Conservation (phyloP, 345 rosid species). For the Turritis glabra region DNA sequence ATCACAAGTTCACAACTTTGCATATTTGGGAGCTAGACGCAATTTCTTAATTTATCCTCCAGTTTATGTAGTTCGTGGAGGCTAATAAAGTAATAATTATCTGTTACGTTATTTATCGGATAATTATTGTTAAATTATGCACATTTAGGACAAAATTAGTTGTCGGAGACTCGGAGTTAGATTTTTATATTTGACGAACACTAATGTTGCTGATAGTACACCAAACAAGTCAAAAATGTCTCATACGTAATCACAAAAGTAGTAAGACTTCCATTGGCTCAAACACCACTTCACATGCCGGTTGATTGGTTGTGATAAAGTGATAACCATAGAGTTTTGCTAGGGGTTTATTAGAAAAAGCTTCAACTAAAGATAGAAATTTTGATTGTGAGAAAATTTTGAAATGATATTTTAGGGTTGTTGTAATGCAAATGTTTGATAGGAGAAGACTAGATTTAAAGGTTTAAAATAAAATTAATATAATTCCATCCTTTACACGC, state of each 20-base stretch:
- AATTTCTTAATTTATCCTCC: no score
- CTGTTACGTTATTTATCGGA: no score
- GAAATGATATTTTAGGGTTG: neutral
- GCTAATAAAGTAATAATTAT: no score
- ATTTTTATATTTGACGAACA: no score
- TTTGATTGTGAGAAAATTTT: neutral
- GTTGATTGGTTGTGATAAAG: no score
- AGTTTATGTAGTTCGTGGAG: no score
- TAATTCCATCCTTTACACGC: neutral
- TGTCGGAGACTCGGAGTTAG: neutral
- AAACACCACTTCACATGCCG: neutral
- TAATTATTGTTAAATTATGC: no score
- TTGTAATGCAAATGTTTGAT: neutral
- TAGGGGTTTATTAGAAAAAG: no score
- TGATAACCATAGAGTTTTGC: no score
- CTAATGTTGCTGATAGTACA: no score
- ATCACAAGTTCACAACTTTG: neutral
- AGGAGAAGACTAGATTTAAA: neutral
- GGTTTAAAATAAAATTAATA: neutral
- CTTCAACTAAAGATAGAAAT: neutral
- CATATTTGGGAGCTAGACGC: neutral
- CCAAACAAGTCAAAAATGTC: no score
- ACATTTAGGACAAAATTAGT: neutral
- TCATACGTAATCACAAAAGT: no score
- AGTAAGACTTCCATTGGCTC: neutral